A percentile compares a stretch with the other conserved stretches of the same genome.
Conservation (phyloP, 345 rosid genomes). For the Alliaria petiolata region DNA sequence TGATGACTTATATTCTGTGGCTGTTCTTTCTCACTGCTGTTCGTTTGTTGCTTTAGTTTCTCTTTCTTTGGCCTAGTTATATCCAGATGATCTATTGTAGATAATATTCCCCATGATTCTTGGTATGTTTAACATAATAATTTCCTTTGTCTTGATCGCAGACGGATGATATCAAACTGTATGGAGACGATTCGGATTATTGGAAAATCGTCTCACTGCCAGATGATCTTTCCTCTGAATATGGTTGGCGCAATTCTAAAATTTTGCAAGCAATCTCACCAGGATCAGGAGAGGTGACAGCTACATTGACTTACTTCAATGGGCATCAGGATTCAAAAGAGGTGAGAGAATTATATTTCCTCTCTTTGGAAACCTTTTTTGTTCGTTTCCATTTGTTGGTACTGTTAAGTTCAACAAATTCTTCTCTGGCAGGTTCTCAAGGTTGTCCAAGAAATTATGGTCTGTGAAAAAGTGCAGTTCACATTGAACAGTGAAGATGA, state of each 20-base stretch:
- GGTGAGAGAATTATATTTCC: constrained; percentile 38
- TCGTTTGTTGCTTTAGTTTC: constrained; percentile 12
- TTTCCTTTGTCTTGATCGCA: constrained; percentile 40
- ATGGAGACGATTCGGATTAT: constrained; percentile 47
- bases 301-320: constrained; percentile 65
- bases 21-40: constrained; percentile 2
- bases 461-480: constrained; percentile 72
- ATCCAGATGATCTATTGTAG: constrained; percentile 7
- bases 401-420: constrained; percentile 8
- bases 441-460: constrained; percentile 68
- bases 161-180: constrained; percentile 68
- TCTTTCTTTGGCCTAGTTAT: constrained; percentile 2
- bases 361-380: not conserved
- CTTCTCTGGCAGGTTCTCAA: constrained; percentile 56
- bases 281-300: constrained; percentile 67
- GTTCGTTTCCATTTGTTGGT: not conserved
- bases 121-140: constrained; percentile 27
- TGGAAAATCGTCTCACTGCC: constrained; percentile 52
- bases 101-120: constrained; percentile 23
- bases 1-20: not conserved
- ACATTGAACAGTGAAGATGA: constrained; percentile 39
- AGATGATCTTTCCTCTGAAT: constrained; percentile 44
- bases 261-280: constrained; percentile 55
- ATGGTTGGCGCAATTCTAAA: constrained; percentile 55
- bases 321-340: constrained; percentile 48